phyloP scores from a whole-genome alignment of 257 asterid genomes.

The Ehretia macrophylla region DNA sequence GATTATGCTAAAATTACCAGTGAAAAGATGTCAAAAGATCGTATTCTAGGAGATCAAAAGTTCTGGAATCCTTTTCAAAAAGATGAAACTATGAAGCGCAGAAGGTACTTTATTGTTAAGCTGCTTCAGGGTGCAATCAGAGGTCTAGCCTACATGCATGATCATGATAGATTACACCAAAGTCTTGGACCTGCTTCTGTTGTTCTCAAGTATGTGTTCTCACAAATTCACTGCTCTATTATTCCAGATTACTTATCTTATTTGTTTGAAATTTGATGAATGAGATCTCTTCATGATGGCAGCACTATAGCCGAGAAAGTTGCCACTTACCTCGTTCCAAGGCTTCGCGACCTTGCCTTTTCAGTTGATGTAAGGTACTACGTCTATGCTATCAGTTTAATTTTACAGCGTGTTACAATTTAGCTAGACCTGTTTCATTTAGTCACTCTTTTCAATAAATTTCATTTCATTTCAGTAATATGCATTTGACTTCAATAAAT shows the following conservation, averaged over 20 bases:
- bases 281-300: slow-evolving; percentile 25
- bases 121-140: slow-evolving; percentile 66
- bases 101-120: slow-evolving; percentile 59
- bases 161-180: slow-evolving; percentile 72
- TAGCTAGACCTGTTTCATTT: background rate
- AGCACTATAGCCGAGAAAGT: slow-evolving; percentile 84
- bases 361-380: slow-evolving; percentile 84
- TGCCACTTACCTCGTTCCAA: slow-evolving; percentile 73
- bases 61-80: slow-evolving; percentile 82
- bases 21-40: slow-evolving; percentile 54
- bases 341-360: slow-evolving; percentile 95
- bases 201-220: slow-evolving; percentile 61
- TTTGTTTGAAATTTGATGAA: slow-evolving; percentile 4
- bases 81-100: slow-evolving; percentile 60
- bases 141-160: slow-evolving; percentile 83
- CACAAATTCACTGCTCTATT: background rate
- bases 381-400: background rate
- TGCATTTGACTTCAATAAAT: background rate
- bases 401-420: background rate
- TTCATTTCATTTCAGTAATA: background rate
- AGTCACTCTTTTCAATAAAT: background rate
- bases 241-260: slow-evolving; percentile 2
- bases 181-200: slow-evolving; percentile 95
- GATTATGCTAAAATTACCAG: slow-evolving; percentile 73
- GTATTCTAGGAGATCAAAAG: slow-evolving; percentile 42